phyloP scores from a whole-genome alignment of 2,329 filamentous ascomycete genomes.

The Chalaropsis ovoidea region DNA sequence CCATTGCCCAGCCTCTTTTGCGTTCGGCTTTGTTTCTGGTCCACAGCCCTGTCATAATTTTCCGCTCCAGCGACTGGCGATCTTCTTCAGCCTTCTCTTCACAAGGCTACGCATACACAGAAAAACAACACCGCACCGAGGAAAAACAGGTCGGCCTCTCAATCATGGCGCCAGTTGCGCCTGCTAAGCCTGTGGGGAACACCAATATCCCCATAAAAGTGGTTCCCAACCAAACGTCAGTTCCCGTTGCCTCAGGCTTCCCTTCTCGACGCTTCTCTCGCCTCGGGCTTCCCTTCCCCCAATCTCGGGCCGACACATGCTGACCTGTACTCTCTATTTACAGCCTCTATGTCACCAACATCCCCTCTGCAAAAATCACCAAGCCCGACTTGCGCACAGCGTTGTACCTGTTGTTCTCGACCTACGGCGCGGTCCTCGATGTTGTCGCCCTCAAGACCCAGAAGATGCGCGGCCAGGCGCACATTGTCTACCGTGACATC shows the following conservation, averaged over 20 bases:
- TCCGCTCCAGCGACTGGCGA: constrained; percentile 12
- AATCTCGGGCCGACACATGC: not conserved
- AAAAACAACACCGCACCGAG: constrained; percentile 26
- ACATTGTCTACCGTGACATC: constrained; percentile 80
- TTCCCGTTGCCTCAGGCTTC: constrained; percentile 27
- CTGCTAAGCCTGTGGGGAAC: constrained; percentile 10
- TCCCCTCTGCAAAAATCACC: constrained; percentile 75
- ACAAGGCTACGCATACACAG: constrained; percentile 31
- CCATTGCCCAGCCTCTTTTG: not conserved
- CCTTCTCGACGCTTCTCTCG: not conserved
- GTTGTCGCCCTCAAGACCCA: constrained; percentile 78
- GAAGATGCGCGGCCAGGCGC: constrained; percentile 93
- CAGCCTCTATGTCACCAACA: constrained; percentile 80
- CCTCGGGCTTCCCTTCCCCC: not conserved
- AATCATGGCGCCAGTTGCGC: constrained; percentile 21
- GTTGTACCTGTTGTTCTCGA: constrained; percentile 88
- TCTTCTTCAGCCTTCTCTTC: constrained; percentile 24
- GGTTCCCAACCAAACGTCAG: constrained; percentile 67
- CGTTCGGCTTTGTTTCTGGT: not conserved
- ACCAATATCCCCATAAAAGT: constrained; percentile 29
- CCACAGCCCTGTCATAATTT: constrained; percentile 18
- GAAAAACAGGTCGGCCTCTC: not conserved
- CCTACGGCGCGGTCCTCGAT: constrained; percentile 85
- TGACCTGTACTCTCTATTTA: not conserved
- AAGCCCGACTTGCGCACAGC: constrained; percentile 79